phyloP scores from a whole-genome alignment of 208 protist genomes.

The Angomonas ambiguus region DNA sequence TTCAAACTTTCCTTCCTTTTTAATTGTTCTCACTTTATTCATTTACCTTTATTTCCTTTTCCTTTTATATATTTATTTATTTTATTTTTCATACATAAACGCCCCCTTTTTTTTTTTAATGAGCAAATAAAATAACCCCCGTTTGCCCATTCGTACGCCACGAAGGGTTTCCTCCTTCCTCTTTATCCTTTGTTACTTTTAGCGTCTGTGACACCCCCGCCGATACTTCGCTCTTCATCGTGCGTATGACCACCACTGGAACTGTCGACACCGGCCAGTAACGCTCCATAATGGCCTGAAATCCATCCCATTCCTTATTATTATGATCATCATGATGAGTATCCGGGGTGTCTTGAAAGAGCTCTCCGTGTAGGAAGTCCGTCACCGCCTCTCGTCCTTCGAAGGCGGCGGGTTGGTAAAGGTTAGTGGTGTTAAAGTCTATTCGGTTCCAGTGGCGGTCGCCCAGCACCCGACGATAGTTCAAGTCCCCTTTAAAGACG shows the following conservation, averaged over 20 bases:
- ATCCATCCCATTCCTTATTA: background rate
- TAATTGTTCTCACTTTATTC: too few species aligned
- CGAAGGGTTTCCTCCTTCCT: constrained; percentile 9
- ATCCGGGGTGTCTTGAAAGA: constrained; percentile 49
- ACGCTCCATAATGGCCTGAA: constrained; percentile 46
- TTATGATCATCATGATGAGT: background rate
- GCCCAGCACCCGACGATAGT: constrained; percentile 86
- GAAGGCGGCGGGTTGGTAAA: constrained; percentile 10
- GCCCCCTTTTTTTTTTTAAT: background rate
- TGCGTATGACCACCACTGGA: constrained; percentile 76
- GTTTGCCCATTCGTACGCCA: constrained; percentile 82
- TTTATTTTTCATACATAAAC: too few species aligned
- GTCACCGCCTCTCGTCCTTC: background rate
- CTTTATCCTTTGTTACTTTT: constrained; percentile 48
- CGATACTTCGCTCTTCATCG: constrained; percentile 86
- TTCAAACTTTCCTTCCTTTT: too few species aligned
- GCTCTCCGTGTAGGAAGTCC: constrained; percentile 14
- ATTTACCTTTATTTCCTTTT: too few species aligned
- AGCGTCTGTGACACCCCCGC: constrained; percentile 47
- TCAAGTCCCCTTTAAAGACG: constrained; percentile 90
- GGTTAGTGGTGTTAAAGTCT: constrained; percentile 51
- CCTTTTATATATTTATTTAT: too few species aligned
- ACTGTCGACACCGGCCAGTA: constrained; percentile 73
- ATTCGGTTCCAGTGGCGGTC: constrained; percentile 80
- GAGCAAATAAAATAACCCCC: constrained; percentile 72